phyloP scores from a whole-genome alignment of 257 asterid species.

The Solanum bulbocastanum region DNA sequence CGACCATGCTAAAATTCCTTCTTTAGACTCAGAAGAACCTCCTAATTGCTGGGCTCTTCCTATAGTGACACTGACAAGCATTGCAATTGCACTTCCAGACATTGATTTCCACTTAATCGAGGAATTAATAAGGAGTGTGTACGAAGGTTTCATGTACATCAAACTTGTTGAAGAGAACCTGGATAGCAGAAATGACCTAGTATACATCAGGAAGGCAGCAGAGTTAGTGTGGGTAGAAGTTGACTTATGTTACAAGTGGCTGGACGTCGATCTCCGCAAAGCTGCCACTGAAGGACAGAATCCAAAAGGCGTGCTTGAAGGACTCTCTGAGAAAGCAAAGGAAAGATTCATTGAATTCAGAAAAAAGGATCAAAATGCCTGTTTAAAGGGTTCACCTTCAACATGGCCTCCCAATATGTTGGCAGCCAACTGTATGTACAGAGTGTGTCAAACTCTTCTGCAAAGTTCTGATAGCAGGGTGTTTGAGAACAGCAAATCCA shows the following conservation, averaged over 20 bases:
- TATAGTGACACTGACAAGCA: constrained; percentile 38
- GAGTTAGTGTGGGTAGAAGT: constrained; percentile 13
- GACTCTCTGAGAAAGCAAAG: constrained; percentile 9
- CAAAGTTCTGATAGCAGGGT: not conserved
- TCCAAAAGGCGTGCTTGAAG: not conserved
- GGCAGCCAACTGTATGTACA: constrained; percentile 31
- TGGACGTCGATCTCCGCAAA: constrained; percentile 5
- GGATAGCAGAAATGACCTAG: not conserved
- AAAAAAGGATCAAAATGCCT: not conserved
- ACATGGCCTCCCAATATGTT: constrained; percentile 7
- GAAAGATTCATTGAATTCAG: not conserved
- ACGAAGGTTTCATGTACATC: constrained; percentile 5
- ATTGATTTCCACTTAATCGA: not conserved
- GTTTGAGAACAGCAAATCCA: not conserved
- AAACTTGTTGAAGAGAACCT: constrained; percentile 12
- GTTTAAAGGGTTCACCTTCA: constrained; percentile 3
- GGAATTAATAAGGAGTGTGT: not conserved
- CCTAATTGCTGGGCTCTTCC: constrained; percentile 92
- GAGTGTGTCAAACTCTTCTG: constrained; percentile 8
- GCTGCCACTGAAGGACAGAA: not conserved
- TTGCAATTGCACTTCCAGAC: constrained; percentile 26
- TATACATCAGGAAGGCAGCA: constrained; percentile 1
- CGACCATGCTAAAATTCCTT: constrained; percentile 40
- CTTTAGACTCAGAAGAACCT: constrained; percentile 55
- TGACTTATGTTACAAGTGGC: constrained; percentile 3